A percentile compares a stretch with the other conserved stretches of the same genome.
These are phyloP conservation scores for Flaveria brownii DNA, from an alignment of 129 eudicot genomes.

Conservation along the genomic window DNA sequence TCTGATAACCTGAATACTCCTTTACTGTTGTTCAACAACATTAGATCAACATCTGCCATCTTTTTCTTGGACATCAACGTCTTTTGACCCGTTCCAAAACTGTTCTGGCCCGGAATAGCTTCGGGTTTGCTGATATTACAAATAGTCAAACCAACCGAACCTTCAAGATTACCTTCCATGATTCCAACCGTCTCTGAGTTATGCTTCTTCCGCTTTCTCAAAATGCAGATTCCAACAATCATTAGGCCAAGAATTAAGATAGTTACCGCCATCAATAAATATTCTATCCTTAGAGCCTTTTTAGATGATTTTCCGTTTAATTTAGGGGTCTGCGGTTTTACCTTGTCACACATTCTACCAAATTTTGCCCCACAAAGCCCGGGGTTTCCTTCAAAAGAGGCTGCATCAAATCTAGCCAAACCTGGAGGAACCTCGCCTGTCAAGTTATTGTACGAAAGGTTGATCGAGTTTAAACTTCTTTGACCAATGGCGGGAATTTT, in stretches of 20 bases:
- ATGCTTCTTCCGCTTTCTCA: slow-evolving; percentile 30
- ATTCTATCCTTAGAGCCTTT: slow-evolving; percentile 26
- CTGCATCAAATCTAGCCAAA: slow-evolving; percentile 40
- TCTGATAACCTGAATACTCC: slow-evolving; percentile 66
- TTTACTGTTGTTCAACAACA: slow-evolving; percentile 54
- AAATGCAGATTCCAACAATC: slow-evolving; percentile 39
- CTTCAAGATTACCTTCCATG: slow-evolving; percentile 42
- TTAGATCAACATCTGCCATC: slow-evolving; percentile 47
- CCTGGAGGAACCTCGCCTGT: slow-evolving; percentile 58
- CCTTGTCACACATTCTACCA: slow-evolving; percentile 36
- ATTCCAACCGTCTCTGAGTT: slow-evolving; percentile 17
- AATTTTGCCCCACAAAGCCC: slow-evolving; percentile 60
- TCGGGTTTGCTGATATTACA: slow-evolving; percentile 35
- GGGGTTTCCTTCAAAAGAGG: slow-evolving; percentile 51
- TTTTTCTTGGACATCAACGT: slow-evolving; percentile 31
- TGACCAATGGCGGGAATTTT: slow-evolving; percentile 49
- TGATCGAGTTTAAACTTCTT: slow-evolving; percentile 37
- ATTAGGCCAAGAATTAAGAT: slow-evolving; percentile 41
- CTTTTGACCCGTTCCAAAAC: slow-evolving; percentile 38
- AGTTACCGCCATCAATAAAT: slow-evolving; percentile 31
- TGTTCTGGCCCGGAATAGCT: slow-evolving; percentile 15
- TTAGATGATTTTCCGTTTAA: not conserved
- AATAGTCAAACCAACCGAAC: slow-evolving; percentile 34
- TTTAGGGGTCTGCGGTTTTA: slow-evolving; percentile 1
- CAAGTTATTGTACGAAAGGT: slow-evolving; percentile 60